A percentile compares a stretch with the other conserved stretches of the same genome.
Conservation (phyloP, 1,284 basidiomycete genomes). For the Cryptococcus depauperatus region DNA sequence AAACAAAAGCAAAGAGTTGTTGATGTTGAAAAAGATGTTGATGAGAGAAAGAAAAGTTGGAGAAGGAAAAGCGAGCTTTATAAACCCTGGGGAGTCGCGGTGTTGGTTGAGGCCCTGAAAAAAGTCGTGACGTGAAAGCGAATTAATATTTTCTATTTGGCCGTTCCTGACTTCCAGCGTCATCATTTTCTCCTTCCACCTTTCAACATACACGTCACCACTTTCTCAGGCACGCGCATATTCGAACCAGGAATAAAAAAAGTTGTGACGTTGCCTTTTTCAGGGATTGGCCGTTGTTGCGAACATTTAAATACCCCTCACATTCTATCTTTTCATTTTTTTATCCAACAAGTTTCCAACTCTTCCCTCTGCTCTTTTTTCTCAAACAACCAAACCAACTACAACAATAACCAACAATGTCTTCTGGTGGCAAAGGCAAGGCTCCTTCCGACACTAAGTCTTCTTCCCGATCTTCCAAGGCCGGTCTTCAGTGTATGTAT, state of each 20-base stretch:
- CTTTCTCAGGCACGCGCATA: no score
- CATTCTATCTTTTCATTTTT: slow-evolving; percentile 7
- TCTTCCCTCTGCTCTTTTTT: slow-evolving; percentile 7
- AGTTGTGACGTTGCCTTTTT: no score
- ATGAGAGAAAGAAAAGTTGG: slow-evolving; percentile 1
- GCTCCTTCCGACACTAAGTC: slow-evolving; percentile 48
- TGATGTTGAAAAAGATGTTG: slow-evolving; percentile 6
- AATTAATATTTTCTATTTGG: no score
- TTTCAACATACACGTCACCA: no score
- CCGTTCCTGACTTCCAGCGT: no score
- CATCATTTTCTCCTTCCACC: no score
- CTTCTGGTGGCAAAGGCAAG: slow-evolving; percentile 51
- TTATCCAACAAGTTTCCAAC: slow-evolving; percentile 14
- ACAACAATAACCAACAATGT: slow-evolving; percentile 48
- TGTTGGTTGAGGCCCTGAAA: background rate
- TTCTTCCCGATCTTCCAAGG: slow-evolving; percentile 70
- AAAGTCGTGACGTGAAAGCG: background rate
- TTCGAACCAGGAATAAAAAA: no score
- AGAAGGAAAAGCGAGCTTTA: background rate
- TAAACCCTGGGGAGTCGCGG: background rate
- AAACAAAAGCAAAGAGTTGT: slow-evolving; percentile 4
- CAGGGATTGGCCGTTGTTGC: background rate
- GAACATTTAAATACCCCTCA: slow-evolving; percentile 15
- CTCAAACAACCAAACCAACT: slow-evolving; percentile 16
- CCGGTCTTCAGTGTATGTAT: slow-evolving; percentile 59